Base-by-base conservation (phyloP, 345 rosid species). In the Luvunga scandens region DNA sequence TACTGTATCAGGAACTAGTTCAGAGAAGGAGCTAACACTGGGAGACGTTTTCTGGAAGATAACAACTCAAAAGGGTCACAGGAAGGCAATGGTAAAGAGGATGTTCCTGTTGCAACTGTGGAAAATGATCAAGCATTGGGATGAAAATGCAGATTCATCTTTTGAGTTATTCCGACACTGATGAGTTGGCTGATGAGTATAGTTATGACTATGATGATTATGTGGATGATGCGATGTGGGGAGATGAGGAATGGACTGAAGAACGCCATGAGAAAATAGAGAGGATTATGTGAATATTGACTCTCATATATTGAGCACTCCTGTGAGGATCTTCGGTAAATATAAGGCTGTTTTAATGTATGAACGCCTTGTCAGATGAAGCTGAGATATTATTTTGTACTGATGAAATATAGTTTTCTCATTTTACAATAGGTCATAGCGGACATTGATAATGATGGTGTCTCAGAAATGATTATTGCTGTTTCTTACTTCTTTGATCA, bases 401-500 rank as follows among this genome's bases (percentile, higher is more conserved):
- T 16, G 12, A 66, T 80, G 65, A 78, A 27, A 67, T 74, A 31
- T 69, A 69, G 18, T 71, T 83, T 36, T 80, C 75, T 73, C 78
- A 65, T 80, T 71, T n/a, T 69, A 81, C 64, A 77, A n/a, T 85
- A 94, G 99, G 94, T 97, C 72, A 92, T 97, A 79, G 98, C 97
- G 71, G 99, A 97, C 84, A 94, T 97, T 77, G 99, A 97, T 83
- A 93, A 91, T 68, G 99, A 97, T 79, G 99, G 99, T 71, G 87
- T 94, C 61, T 83, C 92, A 14, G 99, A 97, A 88, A 97, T 97
- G 98, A 80, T 97, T 84, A 82, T 97, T 76, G 98, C 97, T 73
- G 98, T 87, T 84, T 97, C 99, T 60, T 94, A 91, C 87, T 97
- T 93, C 90, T 97, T 97, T 71, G 98, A 97, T 84, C 98, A 86